phyloP scores from a whole-genome alignment of 345 rosid species.

The Pugionium cornutum region DNA sequence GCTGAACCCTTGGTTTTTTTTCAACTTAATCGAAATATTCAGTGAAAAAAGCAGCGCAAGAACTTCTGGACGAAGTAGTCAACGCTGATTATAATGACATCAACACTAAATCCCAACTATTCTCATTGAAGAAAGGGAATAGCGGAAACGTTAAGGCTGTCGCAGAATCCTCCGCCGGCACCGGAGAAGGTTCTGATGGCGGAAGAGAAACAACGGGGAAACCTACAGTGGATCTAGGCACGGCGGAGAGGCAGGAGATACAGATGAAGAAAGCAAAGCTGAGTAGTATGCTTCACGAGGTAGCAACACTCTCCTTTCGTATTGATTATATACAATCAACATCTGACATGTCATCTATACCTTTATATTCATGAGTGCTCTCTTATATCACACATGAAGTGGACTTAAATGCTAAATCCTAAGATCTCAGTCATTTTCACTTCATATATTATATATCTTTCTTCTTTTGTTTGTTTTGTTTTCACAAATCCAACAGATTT shows the following conservation, averaged over 20 bases:
- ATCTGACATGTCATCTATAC: background rate
- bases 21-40: too few relatives aligned
- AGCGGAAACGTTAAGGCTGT: conserved; percentile 42
- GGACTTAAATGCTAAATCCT: conserved; percentile 10
- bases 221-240: conserved; percentile 53
- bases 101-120: conserved; percentile 28
- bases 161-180: conserved; percentile 57
- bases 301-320: conserved; percentile 35
- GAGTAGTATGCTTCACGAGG: conserved; percentile 91
- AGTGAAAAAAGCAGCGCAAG: conserved; percentile 93
- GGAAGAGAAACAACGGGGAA: conserved; percentile 55
- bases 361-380: too few relatives aligned
- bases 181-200: conserved; percentile 49
- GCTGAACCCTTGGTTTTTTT: too few relatives aligned
- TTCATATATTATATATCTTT: conserved; percentile 20
- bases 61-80: conserved; percentile 90
- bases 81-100: conserved; percentile 57
- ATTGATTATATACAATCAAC: background rate
- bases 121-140: conserved; percentile 48
- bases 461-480: background rate
- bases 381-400: conserved; percentile 37
- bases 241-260: conserved; percentile 92
- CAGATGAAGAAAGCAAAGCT: conserved; percentile 98
- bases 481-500: conserved; percentile 23
- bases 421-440: conserved; percentile 17